phyloP scores from a whole-genome alignment of 2,329 filamentous ascomycete species.

The Trichoderma harzianum region DNA sequence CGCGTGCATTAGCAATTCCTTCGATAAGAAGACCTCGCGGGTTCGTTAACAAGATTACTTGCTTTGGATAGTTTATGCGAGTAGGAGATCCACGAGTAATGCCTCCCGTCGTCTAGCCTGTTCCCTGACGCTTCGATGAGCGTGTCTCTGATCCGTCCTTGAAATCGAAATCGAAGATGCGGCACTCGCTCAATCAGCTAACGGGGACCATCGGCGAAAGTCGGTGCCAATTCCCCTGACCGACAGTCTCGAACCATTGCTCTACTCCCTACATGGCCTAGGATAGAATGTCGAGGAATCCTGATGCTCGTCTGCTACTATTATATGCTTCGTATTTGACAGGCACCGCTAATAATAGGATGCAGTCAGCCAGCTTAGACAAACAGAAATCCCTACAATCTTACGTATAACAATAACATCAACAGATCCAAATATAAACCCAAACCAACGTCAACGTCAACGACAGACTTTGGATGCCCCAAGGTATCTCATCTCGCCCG shows the following conservation, averaged over 20 bases:
- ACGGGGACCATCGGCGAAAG: background rate
- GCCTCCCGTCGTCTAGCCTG: background rate
- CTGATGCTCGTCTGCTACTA: background rate
- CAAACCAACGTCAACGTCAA: background rate
- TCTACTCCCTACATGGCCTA: background rate
- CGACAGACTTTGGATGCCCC: background rate
- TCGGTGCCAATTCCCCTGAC: background rate
- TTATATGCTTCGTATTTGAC: background rate
- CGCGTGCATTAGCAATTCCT: background rate
- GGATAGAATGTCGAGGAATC: background rate
- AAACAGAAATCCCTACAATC: background rate
- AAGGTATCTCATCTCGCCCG: background rate
- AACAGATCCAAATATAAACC: background rate
- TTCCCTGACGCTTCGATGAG: background rate
- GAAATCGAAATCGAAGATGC: background rate
- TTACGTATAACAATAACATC: too few species aligned
- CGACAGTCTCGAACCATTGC: background rate
- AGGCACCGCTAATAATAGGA: background rate
- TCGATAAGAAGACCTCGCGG: background rate
- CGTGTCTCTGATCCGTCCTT: background rate
- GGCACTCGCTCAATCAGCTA: background rate
- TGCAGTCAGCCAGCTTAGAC: background rate
- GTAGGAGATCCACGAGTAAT: background rate
- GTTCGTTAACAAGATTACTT: background rate
- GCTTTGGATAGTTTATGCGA: background rate